Base-by-base conservation (phyloP, 2,329 filamentous ascomycete genomes). In the Bimuria novae-zelandiae region DNA sequence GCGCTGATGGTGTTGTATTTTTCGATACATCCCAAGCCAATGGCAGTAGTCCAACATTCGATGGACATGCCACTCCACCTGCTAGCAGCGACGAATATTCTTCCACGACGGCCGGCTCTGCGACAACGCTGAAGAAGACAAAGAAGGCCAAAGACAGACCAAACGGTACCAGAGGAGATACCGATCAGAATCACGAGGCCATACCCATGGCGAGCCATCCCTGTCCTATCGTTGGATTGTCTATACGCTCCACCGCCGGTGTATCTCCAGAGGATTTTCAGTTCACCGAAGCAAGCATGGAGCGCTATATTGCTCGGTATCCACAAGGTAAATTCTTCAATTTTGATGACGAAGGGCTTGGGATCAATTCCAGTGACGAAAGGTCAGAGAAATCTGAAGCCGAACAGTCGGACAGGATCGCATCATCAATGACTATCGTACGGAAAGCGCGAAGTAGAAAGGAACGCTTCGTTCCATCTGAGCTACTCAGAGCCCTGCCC, bases 311-410 rank as follows among this genome's bases (percentile, higher is more conserved):
- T 25, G 62, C 61, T 19, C 59, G 63, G 2, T 72, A 69, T 54
- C 69, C 69, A 1, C 61, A 64, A 33, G 69, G 69, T 11, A 72
- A 72, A 45, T 72, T 69, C 51, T 72, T 72, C 60, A 70, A 66
- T 41, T 71, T 70, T 44, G 69, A 65, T 17, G 67, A 69, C 41
- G 62, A 71, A 41, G 69, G 69, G 5, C 49, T 61, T 11, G 66
- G 68, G 11, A 54, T 70, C 48, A 70, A 67, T 37, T 68, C 65
- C 14, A 67, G 66, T 27, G 68, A 71, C 25, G 69, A 71, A 44
- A 64, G 61, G 30, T 68, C 63, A 7, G 65, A 68, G 39, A 61
- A 53, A 22, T 69, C 64, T 5, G 66, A 69, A 47, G 63, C 66
- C 16, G 64, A 67, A 21, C 62, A 67, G 33, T 69, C 65, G 19